phyloP scores from a whole-genome alignment of 331 rosid genomes.

The Malus hybrid region DNA sequence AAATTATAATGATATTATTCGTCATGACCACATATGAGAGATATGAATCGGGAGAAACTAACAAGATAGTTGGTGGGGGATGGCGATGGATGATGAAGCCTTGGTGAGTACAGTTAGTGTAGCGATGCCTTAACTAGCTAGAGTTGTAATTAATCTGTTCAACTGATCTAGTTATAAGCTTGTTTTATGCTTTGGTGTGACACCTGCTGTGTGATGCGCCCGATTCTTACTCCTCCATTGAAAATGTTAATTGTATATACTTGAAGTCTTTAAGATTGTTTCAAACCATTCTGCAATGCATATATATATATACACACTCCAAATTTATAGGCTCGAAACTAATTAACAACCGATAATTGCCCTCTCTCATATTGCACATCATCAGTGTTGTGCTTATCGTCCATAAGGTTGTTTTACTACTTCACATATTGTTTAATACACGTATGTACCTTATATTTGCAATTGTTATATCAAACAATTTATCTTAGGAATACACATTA shows the following conservation, averaged over 20 bases:
- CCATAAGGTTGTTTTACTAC: no score
- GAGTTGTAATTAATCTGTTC: neutral
- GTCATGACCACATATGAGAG: neutral
- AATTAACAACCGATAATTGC: neutral
- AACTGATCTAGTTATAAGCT: neutral
- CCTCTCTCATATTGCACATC: no score
- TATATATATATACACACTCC: neutral
- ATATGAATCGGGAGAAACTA: neutral
- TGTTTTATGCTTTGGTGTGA: neutral
- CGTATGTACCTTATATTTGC: no score
- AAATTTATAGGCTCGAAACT: neutral
- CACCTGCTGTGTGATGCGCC: neutral
- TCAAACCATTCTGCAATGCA: neutral
- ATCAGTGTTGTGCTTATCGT: no score
- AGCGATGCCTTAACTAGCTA: neutral
- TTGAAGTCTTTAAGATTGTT: neutral
- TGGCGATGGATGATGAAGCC: neutral
- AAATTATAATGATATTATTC: no score
- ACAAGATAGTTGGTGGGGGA: neutral
- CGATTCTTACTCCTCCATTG: neutral
- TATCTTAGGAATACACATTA: no score
- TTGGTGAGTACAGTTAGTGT: neutral
- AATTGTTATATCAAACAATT: no score
- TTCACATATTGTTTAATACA: no score
- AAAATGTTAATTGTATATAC: neutral